A percentile compares a stretch with the other conserved stretches of the same genome.
These are phyloP conservation scores for Diaporthe citriasiana DNA, from an alignment of 2,329 filamentous ascomycete species.

Conservation along the genomic window DNA sequence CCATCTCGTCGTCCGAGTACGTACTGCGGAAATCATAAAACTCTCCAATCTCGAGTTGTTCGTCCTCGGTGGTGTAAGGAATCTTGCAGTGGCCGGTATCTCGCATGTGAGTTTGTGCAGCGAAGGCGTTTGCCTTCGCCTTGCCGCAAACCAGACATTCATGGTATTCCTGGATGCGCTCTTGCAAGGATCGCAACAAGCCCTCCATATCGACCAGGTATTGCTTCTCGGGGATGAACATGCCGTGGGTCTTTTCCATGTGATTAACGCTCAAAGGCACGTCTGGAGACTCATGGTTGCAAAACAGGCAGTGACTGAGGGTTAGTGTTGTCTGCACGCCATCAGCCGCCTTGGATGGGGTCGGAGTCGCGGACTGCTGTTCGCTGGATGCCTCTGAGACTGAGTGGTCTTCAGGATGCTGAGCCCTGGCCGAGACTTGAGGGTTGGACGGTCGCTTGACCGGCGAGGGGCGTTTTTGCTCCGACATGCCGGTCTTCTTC, in stretches of 20 bases:
- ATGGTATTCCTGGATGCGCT: constrained; percentile 83
- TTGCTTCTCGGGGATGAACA: constrained; percentile 93
- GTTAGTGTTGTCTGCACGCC: constrained; percentile 54
- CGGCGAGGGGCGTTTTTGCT: constrained; percentile 58
- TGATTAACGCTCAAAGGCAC: constrained; percentile 84
- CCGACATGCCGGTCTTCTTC: constrained; percentile 70
- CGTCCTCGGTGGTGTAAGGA: constrained; percentile 87
- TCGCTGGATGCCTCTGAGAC: constrained; percentile 55
- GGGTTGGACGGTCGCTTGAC: constrained; percentile 69
- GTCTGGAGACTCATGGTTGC: constrained; percentile 85
- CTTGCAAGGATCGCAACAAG: constrained; percentile 81
- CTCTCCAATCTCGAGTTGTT: constrained; percentile 94
- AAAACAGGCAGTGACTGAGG: constrained; percentile 83
- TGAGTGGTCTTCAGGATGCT: constrained; percentile 63
- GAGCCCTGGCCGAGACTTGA: constrained; percentile 56
- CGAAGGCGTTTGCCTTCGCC: constrained; percentile 81
- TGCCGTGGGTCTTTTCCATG: constrained; percentile 93
- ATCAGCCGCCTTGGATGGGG: constrained; percentile 49
- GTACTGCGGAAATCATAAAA: constrained; percentile 98
- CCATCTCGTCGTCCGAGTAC: constrained; percentile 85
- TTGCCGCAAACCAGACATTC: constrained; percentile 93
- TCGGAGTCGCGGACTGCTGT: constrained; percentile 51
- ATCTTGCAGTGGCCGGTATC: constrained; percentile 98
- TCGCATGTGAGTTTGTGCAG: constrained; percentile 95
- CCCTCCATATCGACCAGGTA: constrained; percentile 89